Evolutionary conservation across 805 yeast genomes (phyloP).

Genomic region (Candida maltosa): DNA sequence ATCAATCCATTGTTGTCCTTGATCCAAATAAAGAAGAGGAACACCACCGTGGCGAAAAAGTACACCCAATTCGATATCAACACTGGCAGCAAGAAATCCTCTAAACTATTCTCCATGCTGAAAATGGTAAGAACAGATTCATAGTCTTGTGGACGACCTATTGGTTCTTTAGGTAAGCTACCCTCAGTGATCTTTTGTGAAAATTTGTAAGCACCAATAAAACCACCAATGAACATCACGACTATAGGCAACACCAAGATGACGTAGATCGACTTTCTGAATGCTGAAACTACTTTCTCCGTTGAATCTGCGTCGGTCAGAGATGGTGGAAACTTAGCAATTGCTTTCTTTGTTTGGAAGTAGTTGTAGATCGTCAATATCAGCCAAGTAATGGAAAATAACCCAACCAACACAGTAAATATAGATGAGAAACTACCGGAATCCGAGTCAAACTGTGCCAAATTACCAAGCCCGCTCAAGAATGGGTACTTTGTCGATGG

Average conservation of each 20-base stretch:
- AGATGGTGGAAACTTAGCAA: slow-evolving; percentile 27
- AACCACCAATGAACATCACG: slow-evolving; percentile 2
- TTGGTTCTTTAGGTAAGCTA: background rate
- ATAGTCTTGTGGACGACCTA: background rate
- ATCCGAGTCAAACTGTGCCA: slow-evolving; percentile 1
- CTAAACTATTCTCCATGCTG: background rate
- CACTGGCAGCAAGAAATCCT: background rate
- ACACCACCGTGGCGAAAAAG: slow-evolving; percentile 11
- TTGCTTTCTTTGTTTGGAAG: slow-evolving; percentile 22
- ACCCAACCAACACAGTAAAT: slow-evolving; percentile 1
- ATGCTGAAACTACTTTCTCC: slow-evolving; percentile 16
- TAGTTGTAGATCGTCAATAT: slow-evolving; percentile 16
- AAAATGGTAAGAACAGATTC: slow-evolving; percentile 1
- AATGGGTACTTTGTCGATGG: slow-evolving; percentile 1
- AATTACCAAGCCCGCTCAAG: background rate
- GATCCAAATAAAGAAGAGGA: slow-evolving; percentile 26
- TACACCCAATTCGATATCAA: slow-evolving; percentile 11
- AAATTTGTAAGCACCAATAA: background rate
- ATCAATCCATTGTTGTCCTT: slow-evolving; percentile 27
- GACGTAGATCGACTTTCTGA: slow-evolving; percentile 21
- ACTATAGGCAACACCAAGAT: slow-evolving; percentile 24
- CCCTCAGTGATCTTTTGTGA: too few relatives aligned
- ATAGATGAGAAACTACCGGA: slow-evolving; percentile 3
- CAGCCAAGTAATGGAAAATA: slow-evolving; percentile 13
- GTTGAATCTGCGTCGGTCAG: slow-evolving; percentile 13